A percentile compares a stretch with the other conserved stretches of the same genome.
phyloP scores from a whole-genome alignment of 2,329 filamentous ascomycete species.

The Aspergillus proliferans region DNA sequence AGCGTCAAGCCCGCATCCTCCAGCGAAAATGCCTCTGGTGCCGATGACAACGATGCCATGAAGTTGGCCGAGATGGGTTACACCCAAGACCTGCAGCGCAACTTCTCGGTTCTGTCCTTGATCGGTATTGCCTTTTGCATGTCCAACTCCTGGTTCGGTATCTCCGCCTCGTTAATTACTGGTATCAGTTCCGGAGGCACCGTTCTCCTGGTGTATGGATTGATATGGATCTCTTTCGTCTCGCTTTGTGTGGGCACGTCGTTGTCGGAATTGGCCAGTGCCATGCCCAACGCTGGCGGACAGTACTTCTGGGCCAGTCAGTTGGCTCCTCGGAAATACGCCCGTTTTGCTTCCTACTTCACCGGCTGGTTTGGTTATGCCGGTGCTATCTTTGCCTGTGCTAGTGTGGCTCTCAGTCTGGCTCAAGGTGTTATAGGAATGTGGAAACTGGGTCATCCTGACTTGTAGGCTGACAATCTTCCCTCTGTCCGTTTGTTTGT shows the following conservation, averaged over 20 bases:
- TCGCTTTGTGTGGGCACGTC: slow-evolving; percentile 43
- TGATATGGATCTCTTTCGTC: slow-evolving; percentile 42
- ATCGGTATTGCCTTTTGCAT: slow-evolving; percentile 48
- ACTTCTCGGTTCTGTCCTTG: slow-evolving; percentile 45
- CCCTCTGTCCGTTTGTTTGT: background rate
- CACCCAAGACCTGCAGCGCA: slow-evolving; percentile 39
- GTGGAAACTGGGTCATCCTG: slow-evolving; percentile 47
- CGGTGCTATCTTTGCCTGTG: slow-evolving; percentile 50
- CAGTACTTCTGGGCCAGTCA: slow-evolving; percentile 49
- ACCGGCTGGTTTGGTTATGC: slow-evolving; percentile 50
- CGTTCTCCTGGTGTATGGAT: slow-evolving; percentile 45
- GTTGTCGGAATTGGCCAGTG: slow-evolving; percentile 44
- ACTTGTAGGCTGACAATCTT: slow-evolving; percentile 38
- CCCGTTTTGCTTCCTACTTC: slow-evolving; percentile 42
- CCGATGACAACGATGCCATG: slow-evolving; percentile 32
- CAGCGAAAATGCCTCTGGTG: slow-evolving; percentile 9
- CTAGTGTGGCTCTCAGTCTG: slow-evolving; percentile 47
- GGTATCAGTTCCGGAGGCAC: slow-evolving; percentile 48
- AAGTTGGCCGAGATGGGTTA: slow-evolving; percentile 46
- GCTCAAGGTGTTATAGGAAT: slow-evolving; percentile 46
- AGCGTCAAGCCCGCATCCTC: slow-evolving; percentile 9
- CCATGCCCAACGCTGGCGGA: slow-evolving; percentile 47
- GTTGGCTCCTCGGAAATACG: slow-evolving; percentile 41
- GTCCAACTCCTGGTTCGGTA: slow-evolving; percentile 49
- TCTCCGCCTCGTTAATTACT: slow-evolving; percentile 44